phyloP scores from a whole-genome alignment of 139 green algal species.

The Chlorella sorokiniana region DNA sequence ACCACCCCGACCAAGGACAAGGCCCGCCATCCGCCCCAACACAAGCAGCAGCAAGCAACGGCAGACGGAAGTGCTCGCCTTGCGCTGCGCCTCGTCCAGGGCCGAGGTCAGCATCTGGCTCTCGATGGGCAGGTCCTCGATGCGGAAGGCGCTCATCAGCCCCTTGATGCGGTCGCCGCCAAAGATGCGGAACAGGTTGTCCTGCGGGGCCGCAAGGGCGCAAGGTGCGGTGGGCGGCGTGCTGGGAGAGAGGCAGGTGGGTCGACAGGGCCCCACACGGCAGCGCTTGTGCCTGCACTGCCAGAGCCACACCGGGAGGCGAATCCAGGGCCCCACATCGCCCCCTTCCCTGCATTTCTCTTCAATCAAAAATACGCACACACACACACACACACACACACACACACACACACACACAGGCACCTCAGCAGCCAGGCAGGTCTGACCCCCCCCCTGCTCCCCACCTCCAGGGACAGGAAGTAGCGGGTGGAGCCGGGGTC shows the following conservation, averaged over 20 bases:
- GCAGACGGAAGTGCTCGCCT: slow-evolving; percentile 52
- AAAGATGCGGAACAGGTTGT: slow-evolving; percentile 96
- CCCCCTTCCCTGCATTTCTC: too few relatives aligned
- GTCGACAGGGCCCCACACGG: too few relatives aligned
- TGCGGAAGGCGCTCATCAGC: slow-evolving; percentile 92
- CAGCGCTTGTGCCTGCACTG: too few relatives aligned
- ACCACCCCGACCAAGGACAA: neutral
- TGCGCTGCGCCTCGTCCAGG: slow-evolving; percentile 95
- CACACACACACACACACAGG: neutral
- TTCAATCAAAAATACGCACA: neutral
- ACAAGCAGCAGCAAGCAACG: neutral
- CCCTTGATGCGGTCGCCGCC: slow-evolving; percentile 90
- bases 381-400: too few relatives aligned
- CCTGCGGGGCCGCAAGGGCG: slow-evolving; percentile 25
- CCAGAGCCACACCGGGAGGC: too few relatives aligned
- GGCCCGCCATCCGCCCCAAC: neutral
- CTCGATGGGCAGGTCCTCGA: slow-evolving; percentile 97
- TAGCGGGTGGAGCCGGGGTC: slow-evolving; percentile 93
- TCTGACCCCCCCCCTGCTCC: too few relatives aligned
- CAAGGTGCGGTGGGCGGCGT: neutral
- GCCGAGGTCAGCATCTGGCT: slow-evolving; percentile 92
- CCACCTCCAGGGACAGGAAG: slow-evolving; percentile 89
- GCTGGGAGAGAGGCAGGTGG: neutral
- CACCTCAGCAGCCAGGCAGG: neutral
- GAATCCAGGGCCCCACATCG: too few relatives aligned